Conservation (phyloP, 179 eudicot species). For the Pouteria campechiana region DNA sequence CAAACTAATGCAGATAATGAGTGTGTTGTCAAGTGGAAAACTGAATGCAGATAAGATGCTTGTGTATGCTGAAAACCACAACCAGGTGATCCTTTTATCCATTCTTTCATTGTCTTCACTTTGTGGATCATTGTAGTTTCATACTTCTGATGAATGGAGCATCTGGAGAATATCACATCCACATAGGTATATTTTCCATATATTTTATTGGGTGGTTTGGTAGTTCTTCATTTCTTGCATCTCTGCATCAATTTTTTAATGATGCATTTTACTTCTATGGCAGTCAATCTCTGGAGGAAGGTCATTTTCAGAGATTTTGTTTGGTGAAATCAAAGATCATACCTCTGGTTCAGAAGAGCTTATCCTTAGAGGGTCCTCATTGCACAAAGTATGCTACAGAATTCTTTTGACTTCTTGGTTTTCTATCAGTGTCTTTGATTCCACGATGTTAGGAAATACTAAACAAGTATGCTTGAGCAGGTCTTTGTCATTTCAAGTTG, state of each 20-base stretch:
- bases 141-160: too few species aligned
- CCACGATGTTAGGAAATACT: slow-evolving; percentile 1
- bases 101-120: neutral
- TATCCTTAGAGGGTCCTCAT: slow-evolving; percentile 66
- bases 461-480: neutral
- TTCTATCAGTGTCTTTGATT: neutral
- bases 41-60: slow-evolving; percentile 62
- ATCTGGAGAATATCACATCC: too few species aligned
- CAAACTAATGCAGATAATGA: slow-evolving; percentile 79
- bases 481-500: neutral
- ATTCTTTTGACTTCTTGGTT: neutral
- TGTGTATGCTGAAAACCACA: slow-evolving; percentile 91
- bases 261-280: slow-evolving; percentile 5
- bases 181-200: too few species aligned
- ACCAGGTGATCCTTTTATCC: slow-evolving; percentile 48
- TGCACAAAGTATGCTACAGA: slow-evolving; percentile 61
- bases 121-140: neutral
- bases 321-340: slow-evolving; percentile 27
- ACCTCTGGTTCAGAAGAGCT: slow-evolving; percentile 23
- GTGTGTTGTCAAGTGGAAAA: slow-evolving; percentile 46
- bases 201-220: too few species aligned
- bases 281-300: slow-evolving; percentile 95
- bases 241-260: too few species aligned
- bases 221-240: too few species aligned
- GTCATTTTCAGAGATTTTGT: slow-evolving; percentile 81